A percentile compares a stretch with the other conserved stretches of the same genome.
These are phyloP conservation scores for Coelastrella sp. DNA, from an alignment of 139 green algal species.

Conservation along the genomic window DNA sequence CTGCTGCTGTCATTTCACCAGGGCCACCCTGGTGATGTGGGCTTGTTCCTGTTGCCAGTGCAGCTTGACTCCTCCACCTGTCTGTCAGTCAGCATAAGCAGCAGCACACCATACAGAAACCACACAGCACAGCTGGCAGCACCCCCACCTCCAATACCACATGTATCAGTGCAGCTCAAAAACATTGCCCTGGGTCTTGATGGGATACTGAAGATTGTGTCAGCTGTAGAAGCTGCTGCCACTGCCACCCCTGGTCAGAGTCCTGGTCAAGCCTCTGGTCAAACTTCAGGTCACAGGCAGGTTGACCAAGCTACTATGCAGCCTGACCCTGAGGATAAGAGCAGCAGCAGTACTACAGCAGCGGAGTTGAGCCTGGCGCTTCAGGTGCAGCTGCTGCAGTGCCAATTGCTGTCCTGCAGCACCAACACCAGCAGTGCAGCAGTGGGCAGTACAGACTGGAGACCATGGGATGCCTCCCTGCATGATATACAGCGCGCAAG, in stretches of 20 bases:
- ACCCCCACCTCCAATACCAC: not conserved
- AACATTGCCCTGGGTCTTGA: constrained; percentile 18
- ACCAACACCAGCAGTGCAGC: not conserved
- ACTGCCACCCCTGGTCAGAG: not conserved
- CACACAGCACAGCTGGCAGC: not conserved
- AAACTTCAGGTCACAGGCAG: not conserved
- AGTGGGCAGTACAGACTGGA: not conserved
- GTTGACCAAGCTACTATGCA: not conserved
- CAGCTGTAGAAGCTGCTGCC: not conserved
- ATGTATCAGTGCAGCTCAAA: not conserved
- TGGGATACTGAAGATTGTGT: constrained; percentile 12
- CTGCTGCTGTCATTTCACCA: not conserved
- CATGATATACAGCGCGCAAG: not conserved
- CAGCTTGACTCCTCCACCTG: not conserved
- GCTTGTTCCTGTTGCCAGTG: constrained; percentile 33
- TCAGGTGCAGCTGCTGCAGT: constrained; percentile 45
- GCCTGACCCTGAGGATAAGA: not conserved
- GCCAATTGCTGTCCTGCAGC: constrained; percentile 43
- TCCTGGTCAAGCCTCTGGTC: not conserved
- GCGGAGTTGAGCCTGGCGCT: not conserved
- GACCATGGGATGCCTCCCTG: not conserved
- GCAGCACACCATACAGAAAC: not conserved
- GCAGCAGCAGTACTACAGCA: constrained; percentile 16
- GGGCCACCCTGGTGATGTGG: constrained; percentile 21
- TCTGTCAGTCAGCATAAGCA: constrained; percentile 4